Percentiles rank a stretch among this genome's conserved stretches.
phyloP scores from a whole-genome alignment of 352 stramenopile species.

The Phytophthora sansomeana region DNA sequence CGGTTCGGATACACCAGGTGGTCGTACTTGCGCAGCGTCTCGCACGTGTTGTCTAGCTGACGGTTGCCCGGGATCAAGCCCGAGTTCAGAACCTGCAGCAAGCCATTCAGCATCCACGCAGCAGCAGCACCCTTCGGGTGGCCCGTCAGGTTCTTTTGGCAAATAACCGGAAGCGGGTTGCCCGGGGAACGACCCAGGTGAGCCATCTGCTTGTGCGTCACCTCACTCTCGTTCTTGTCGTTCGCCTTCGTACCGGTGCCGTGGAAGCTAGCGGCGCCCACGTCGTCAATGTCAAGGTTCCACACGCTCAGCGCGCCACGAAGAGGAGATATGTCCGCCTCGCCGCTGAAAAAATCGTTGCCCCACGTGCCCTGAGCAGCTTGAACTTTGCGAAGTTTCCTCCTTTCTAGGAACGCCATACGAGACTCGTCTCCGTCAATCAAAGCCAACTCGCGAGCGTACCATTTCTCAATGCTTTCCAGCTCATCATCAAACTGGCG shows the following conservation, averaged over 20 bases:
- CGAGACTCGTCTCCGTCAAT: too few species aligned
- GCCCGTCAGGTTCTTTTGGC: slow-evolving; percentile 86
- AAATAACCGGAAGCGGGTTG: slow-evolving; percentile 81
- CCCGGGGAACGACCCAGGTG: slow-evolving; percentile 77
- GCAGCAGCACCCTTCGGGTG: slow-evolving; percentile 86
- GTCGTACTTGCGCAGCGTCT: slow-evolving; percentile 75
- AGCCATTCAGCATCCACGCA: slow-evolving; percentile 87
- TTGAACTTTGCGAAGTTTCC: too few species aligned
- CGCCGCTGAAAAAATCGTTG: too few species aligned
- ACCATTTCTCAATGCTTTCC: too few species aligned
- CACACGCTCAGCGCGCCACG: too few species aligned
- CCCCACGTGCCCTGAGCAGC: too few species aligned
- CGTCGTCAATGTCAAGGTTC: slow-evolving; percentile 78
- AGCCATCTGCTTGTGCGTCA: slow-evolving; percentile 86
- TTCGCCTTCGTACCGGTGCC: slow-evolving; percentile 88
- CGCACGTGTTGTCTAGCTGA: slow-evolving; percentile 85
- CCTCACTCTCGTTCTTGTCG: slow-evolving; percentile 90
- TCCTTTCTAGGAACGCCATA: too few species aligned
- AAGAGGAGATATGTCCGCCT: too few species aligned
- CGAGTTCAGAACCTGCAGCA: slow-evolving; percentile 83
- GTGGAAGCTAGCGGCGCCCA: slow-evolving; percentile 82
- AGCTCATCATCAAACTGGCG: too few species aligned
- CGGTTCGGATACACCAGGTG: slow-evolving; percentile 85
- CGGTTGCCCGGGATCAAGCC: slow-evolving; percentile 83
- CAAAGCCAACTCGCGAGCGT: too few species aligned